Base-by-base conservation (phyloP, 2,329 filamentous ascomycete genomes). In the Clonostachys byssicola region DNA sequence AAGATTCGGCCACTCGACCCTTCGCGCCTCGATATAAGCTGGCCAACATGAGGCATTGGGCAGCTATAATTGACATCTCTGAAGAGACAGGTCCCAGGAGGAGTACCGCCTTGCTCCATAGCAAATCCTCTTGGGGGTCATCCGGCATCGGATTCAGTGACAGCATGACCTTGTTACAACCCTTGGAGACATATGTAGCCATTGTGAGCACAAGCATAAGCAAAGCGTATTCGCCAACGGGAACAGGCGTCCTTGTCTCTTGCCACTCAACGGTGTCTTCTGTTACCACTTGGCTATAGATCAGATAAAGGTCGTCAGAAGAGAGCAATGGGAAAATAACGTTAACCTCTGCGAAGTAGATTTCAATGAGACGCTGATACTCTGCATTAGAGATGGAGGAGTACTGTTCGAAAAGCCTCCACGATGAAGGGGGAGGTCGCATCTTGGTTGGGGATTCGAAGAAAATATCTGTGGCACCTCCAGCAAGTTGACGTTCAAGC, bases 21-120 rank as follows among this genome's bases (percentile, higher is more conserved):
- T 48, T 47, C 0, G 57, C 58, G 0, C 59, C 56, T 51, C 49
- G 56, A 18, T 57, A 61, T 12, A 62, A 42, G 38, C 60, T 62
- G n/a, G 58, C 56, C 10, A 61, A 47, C 56, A 60, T 61, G 5
- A 50, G 52, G 42, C 59, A 59, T 34, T 62, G 60, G 1, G 59
- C 55, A 18, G 60, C 47, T 12, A 49, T 47, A 2, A 62, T 12
- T 2, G 56, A 56, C 20, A 53, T 46, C 3, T 59, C 52, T 0
- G 54, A 51, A 0, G 56, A 54, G 1, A 56, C 42, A 5, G 47
- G 51, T 3, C 61, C 59, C 57, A 47, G 44, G 1, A 61, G 43
- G 0, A 63, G 46, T 16, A 50, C 51, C 2, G 52, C 53, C 17
- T 62, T 63, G 5, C 40, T 13, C 60, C 59, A 61, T 2, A 61